A percentile compares a stretch with the other conserved stretches of the same genome.
These are phyloP conservation scores for Solanum sejunctum DNA, from an alignment of 257 asterid species.

Conservation along the genomic window DNA sequence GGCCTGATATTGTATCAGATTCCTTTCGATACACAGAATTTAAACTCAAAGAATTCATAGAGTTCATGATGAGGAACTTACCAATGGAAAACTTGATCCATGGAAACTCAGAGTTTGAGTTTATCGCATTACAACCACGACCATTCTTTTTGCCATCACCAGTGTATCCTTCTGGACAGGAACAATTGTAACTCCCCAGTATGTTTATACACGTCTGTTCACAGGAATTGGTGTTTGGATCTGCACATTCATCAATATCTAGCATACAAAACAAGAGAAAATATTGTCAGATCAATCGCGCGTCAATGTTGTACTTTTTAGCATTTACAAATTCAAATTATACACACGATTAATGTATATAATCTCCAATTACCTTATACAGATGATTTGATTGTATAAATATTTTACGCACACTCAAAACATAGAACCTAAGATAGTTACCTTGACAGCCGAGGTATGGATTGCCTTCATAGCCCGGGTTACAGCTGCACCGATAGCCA, in stretches of 20 bases:
- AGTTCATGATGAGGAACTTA: neutral
- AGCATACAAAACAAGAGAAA: neutral
- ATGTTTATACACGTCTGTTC: constrained; percentile 19
- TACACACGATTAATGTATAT: too few species aligned
- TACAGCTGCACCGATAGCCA: constrained; percentile 58
- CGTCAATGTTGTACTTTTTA: neutral
- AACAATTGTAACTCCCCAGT: constrained; percentile 33
- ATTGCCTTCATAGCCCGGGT: constrained; percentile 46
- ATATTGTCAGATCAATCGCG: neutral
- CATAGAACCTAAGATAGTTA: neutral
- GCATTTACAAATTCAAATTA: neutral
- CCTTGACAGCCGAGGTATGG: constrained; percentile 79
- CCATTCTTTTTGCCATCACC: constrained; percentile 43
- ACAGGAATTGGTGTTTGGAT: constrained; percentile 14
- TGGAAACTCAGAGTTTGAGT: constrained; percentile 25
- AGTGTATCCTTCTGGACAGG: constrained; percentile 37
- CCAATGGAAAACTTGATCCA: constrained; percentile 24
- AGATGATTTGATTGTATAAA: neutral
- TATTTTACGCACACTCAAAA: neutral
- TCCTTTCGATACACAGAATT: too few species aligned
- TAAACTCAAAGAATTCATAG: too few species aligned
- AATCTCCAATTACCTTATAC: neutral
- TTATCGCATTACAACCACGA: constrained; percentile 22
- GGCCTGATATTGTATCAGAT: neutral
- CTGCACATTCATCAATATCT: constrained; percentile 39